phyloP scores from a whole-genome alignment of 495 filamentous ascomycete genomes.

The Patellaria atrata region DNA sequence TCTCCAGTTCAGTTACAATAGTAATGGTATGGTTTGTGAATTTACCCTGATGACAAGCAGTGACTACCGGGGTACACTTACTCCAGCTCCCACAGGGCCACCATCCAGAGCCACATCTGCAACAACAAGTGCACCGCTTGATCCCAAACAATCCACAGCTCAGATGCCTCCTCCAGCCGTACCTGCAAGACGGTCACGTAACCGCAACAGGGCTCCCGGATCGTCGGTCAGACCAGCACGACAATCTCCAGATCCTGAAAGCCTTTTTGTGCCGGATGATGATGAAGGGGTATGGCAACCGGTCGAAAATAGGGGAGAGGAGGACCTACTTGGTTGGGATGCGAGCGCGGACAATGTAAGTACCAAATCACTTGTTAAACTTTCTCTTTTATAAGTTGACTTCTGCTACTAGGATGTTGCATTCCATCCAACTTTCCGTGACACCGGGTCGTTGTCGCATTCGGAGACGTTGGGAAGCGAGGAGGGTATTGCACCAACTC shows the following conservation, averaged over 20 bases:
- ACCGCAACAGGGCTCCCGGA: conserved; percentile 8
- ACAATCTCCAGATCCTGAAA: conserved; percentile 45
- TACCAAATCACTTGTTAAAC: conserved; percentile 24
- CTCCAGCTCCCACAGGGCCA: conserved; percentile 26
- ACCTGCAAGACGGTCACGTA: conserved; percentile 22
- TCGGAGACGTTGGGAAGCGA: conserved; percentile 21
- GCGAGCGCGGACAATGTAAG: conserved; percentile 38
- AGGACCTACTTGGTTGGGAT: conserved; percentile 64
- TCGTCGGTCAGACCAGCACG: conserved; percentile 4
- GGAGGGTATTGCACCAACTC: conserved; percentile 47
- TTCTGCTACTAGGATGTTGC: conserved; percentile 18
- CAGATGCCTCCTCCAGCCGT: conserved; percentile 23
- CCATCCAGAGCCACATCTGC: conserved; percentile 11
- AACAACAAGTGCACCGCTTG: conserved; percentile 13
- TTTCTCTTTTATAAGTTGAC: conserved; percentile 4
- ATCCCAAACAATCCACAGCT: conserved; percentile 12
- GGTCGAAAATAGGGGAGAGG: conserved; percentile 52
- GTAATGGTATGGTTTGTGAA: conserved; percentile 62
- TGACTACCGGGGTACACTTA: conserved; percentile 50
- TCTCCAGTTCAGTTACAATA: conserved; percentile 65
- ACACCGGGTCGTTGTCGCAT: conserved; percentile 20
- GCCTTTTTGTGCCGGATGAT: conserved; percentile 59
- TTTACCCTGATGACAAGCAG: conserved; percentile 92
- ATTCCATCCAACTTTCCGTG: conserved; percentile 26
- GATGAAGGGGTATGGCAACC: conserved; percentile 74